These are phyloP conservation scores for Cadophora luteo-olivacea DNA, from an alignment of 2,329 filamentous ascomycete species.

Conservation along the genomic window DNA sequence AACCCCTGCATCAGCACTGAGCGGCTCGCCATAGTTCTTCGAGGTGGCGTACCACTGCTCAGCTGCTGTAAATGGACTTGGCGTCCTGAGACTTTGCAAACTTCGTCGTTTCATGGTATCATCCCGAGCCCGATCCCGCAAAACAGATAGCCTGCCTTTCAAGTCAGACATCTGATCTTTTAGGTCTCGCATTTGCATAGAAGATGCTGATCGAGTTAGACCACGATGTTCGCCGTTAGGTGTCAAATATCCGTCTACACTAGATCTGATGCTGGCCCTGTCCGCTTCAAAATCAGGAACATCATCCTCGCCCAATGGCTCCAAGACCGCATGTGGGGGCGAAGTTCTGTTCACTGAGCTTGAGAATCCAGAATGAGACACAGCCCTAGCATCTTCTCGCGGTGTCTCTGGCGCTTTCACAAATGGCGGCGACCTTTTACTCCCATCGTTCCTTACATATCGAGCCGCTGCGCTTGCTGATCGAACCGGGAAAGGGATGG, in stretches of 20 bases:
- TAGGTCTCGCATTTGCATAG: constrained; percentile 60
- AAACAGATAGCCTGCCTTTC: constrained; percentile 70
- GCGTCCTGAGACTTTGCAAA: constrained; percentile 63
- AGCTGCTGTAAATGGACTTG: constrained; percentile 53
- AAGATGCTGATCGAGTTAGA: constrained; percentile 43
- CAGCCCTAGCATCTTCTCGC: constrained; percentile 22
- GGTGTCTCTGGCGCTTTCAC: constrained; percentile 27
- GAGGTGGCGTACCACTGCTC: constrained; percentile 44
- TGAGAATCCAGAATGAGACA: constrained; percentile 23
- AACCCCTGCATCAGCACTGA: constrained; percentile 40
- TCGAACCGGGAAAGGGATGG: constrained; percentile 59
- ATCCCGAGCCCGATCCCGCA: constrained; percentile 68
- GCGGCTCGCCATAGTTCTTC: constrained; percentile 37
- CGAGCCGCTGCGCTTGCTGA: constrained; percentile 70
- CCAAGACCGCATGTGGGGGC: constrained; percentile 47
- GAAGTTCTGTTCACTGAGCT: constrained; percentile 35
- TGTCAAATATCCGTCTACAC: constrained; percentile 35
- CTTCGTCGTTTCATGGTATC: constrained; percentile 69
- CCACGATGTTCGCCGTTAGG: constrained; percentile 32
- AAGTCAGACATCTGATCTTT: constrained; percentile 72
- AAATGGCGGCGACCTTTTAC: constrained; percentile 27
- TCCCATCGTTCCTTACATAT: constrained; percentile 43
- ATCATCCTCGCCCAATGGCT: constrained; percentile 62
- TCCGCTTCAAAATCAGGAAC: constrained; percentile 36
- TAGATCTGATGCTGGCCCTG: constrained; percentile 35